phyloP scores from a whole-genome alignment of 768 basidiomycete genomes.

The Boletus sp. region DNA sequence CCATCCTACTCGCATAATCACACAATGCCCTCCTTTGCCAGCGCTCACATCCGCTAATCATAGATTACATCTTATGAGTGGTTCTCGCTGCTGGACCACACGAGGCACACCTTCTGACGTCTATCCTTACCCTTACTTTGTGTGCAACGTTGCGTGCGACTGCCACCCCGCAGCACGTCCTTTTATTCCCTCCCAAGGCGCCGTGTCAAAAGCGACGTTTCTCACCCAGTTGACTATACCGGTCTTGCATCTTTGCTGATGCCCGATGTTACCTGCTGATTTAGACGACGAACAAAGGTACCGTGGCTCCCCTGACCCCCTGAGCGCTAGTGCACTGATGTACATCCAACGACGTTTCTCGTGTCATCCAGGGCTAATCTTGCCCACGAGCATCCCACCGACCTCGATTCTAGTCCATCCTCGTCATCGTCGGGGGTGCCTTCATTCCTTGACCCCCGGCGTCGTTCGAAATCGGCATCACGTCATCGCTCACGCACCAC shows the following conservation, averaged over 20 bases:
- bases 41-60: conserved; percentile 7
- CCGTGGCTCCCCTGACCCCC: neutral
- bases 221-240: neutral
- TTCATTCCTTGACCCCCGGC: conserved; percentile 15
- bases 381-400: conserved; percentile 28
- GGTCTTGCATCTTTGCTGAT: conserved; percentile 12
- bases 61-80: conserved; percentile 15
- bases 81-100: conserved; percentile 27
- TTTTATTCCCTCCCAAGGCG: neutral
- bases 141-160: conserved; percentile 5
- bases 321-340: neutral
- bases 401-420: conserved; percentile 30
- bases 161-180: neutral
- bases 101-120: conserved; percentile 20
- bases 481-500: conserved; percentile 25
- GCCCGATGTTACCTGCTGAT: conserved; percentile 27
- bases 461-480: conserved; percentile 26
- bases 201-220: neutral
- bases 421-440: conserved; percentile 24
- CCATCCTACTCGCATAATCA: conserved; percentile 9
- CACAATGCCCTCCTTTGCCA: conserved; percentile 8
- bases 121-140: conserved; percentile 1
- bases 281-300: conserved; percentile 31
- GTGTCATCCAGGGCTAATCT: conserved; percentile 18
- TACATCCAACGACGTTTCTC: neutral